A percentile compares a stretch with the other conserved stretches of the same genome.
Conservation (phyloP, 2,329 filamentous ascomycete species). For the Cordyceps javanica region DNA sequence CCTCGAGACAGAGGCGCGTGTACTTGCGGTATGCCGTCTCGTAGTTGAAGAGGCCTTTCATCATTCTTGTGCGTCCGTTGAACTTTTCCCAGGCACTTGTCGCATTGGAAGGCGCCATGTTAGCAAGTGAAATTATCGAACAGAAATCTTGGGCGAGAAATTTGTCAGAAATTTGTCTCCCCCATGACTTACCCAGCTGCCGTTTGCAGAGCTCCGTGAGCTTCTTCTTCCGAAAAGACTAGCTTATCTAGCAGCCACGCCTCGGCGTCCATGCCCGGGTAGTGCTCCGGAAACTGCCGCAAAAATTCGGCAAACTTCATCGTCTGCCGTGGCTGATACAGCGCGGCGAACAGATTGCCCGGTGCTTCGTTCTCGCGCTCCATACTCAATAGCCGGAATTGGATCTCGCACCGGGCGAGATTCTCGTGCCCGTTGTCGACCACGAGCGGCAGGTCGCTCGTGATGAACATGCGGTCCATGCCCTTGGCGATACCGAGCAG, state of each 20-base stretch:
- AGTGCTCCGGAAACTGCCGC: constrained; percentile 26
- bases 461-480: constrained; percentile 64
- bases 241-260: constrained; percentile 58
- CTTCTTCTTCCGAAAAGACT: constrained; percentile 54
- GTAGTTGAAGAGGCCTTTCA: constrained; percentile 68
- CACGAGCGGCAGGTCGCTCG: constrained; percentile 46
- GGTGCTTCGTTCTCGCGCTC: constrained; percentile 25
- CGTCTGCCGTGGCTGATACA: constrained; percentile 39
- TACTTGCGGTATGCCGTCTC: constrained; percentile 56
- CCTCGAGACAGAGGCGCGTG: constrained; percentile 51
- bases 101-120: constrained; percentile 12
- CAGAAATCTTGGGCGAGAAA: background rate
- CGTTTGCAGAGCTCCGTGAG: constrained; percentile 46
- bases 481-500: constrained; percentile 49
- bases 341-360: constrained; percentile 41
- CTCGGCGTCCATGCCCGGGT: constrained; percentile 26
- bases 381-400: constrained; percentile 47
- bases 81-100: constrained; percentile 54
- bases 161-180: no score
- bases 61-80: constrained; percentile 62
- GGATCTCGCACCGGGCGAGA: constrained; percentile 51
- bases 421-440: constrained; percentile 32
- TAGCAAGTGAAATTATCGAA: background rate
- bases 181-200: constrained; percentile 43
- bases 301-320: constrained; percentile 41